Evolutionary conservation across 2,329 filamentous ascomycete species (phyloP).

Genomic region (Cordyceps cateniannulata): DNA sequence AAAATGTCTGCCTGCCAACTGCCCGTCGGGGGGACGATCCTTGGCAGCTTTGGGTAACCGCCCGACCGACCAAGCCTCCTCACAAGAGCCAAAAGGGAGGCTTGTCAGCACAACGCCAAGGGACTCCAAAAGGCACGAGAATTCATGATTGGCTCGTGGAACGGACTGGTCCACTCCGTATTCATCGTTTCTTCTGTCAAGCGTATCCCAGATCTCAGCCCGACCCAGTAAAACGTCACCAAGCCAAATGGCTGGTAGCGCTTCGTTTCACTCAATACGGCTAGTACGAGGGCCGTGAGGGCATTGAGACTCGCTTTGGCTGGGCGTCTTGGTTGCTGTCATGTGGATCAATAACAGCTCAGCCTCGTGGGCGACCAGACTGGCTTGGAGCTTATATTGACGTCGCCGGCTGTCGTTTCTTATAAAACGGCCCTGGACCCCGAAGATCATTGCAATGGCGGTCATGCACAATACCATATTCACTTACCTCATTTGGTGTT

Average conservation of each 20-base stretch:
- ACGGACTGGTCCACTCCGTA: neutral
- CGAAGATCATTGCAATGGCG: neutral
- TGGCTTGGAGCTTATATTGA: neutral
- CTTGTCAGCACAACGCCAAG: neutral
- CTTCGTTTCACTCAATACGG: slow-evolving; percentile 1
- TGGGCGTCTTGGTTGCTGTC: neutral
- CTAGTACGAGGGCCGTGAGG: neutral
- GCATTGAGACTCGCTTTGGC: neutral
- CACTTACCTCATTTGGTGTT: neutral
- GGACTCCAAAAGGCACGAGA: neutral
- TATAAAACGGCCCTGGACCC: neutral
- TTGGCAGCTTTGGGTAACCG: neutral
- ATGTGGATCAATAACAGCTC: neutral
- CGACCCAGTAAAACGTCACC: neutral
- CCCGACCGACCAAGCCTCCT: neutral
- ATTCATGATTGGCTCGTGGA: neutral
- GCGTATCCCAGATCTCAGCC: slow-evolving; percentile 9
- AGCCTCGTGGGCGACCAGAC: neutral
- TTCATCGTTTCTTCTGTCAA: neutral
- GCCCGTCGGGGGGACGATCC: neutral
- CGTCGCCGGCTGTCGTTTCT: neutral
- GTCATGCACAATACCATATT: neutral
- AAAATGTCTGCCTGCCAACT: neutral
- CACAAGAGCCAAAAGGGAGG: neutral
- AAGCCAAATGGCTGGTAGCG: neutral